phyloP scores from a whole-genome alignment of 1,284 basidiomycete genomes.

The Meripilus lineatus region DNA sequence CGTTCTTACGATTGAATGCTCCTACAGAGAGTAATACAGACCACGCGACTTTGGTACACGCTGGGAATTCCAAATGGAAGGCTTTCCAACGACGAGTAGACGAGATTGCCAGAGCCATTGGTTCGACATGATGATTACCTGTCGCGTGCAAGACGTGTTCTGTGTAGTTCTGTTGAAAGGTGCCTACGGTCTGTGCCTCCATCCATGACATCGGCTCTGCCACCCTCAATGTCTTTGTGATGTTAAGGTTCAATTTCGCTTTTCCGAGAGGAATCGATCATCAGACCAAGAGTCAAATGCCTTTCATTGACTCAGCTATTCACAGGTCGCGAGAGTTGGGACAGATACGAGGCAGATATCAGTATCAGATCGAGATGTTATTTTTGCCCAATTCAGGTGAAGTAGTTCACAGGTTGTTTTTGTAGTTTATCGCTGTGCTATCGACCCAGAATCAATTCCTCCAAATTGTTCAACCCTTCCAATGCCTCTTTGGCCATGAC shows the following conservation, averaged over 20 bases:
- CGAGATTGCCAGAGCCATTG: slow-evolving; percentile 58
- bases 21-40: slow-evolving; percentile 44
- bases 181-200: slow-evolving; percentile 18
- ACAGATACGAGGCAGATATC: slow-evolving; percentile 90
- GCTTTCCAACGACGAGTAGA: slow-evolving; percentile 64
- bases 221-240: slow-evolving; percentile 17
- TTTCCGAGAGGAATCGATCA: not conserved
- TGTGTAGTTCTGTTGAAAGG: not conserved
- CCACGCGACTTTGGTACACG: slow-evolving; percentile 47
- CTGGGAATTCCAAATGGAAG: slow-evolving; percentile 65
- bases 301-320: slow-evolving; percentile 75
- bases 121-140: slow-evolving; percentile 25
- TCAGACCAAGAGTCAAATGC: slow-evolving; percentile 34
- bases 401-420: not conserved
- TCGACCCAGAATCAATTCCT: no score
- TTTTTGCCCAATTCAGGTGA: not conserved
- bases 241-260: slow-evolving; percentile 3
- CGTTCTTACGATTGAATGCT: slow-evolving; percentile 62
- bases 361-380: not conserved
- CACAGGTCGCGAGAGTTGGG: slow-evolving; percentile 59
- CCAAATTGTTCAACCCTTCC: slow-evolving; percentile 51
- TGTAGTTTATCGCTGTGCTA: no score
- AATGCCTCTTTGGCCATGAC: slow-evolving; percentile 76
- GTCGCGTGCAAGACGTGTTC: not conserved
- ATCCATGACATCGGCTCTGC: slow-evolving; percentile 20